These are phyloP conservation scores for Picea sitchensis DNA, from an alignment of 75 land plant genomes.

Conservation along the genomic window DNA sequence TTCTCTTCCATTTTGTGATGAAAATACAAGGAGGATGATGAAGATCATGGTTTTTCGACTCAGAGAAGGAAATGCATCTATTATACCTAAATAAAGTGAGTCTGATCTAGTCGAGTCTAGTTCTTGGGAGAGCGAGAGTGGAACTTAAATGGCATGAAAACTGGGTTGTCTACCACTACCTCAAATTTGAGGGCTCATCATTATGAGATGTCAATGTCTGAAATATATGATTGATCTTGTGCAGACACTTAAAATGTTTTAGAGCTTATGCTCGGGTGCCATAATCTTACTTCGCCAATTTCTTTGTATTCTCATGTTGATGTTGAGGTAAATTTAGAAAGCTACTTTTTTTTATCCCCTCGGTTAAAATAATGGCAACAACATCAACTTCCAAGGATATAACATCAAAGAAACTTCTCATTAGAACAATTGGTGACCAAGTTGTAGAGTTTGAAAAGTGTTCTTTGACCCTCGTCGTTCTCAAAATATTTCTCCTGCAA, in stretches of 20 bases:
- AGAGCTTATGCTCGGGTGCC: slow-evolving; percentile 81
- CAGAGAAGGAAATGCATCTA: too few species aligned
- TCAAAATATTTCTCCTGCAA: slow-evolving; percentile 70
- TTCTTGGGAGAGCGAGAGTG: too few species aligned
- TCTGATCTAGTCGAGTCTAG: too few species aligned
- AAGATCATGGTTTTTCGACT: too few species aligned
- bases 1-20: too few species aligned
- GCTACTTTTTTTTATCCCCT: slow-evolving; percentile 80
- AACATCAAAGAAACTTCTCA: slow-evolving; percentile 86
- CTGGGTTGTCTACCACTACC: too few species aligned
- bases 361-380: slow-evolving; percentile 79
- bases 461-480: slow-evolving; percentile 91
- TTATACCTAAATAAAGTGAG: too few species aligned
- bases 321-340: slow-evolving; percentile 66
- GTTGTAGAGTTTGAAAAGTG: slow-evolving; percentile 96
- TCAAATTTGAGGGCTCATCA: too few species aligned
- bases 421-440: slow-evolving; percentile 93
- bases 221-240: too few species aligned
- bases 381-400: slow-evolving; percentile 90
- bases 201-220: too few species aligned
- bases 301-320: slow-evolving; percentile 77
- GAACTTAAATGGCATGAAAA: too few species aligned
- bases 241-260: slow-evolving; percentile 76
- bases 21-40: too few species aligned
- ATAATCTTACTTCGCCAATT: slow-evolving; percentile 77